Base-by-base conservation (phyloP, 176 grass and related monocot genomes). In the Carex scoparia region DNA sequence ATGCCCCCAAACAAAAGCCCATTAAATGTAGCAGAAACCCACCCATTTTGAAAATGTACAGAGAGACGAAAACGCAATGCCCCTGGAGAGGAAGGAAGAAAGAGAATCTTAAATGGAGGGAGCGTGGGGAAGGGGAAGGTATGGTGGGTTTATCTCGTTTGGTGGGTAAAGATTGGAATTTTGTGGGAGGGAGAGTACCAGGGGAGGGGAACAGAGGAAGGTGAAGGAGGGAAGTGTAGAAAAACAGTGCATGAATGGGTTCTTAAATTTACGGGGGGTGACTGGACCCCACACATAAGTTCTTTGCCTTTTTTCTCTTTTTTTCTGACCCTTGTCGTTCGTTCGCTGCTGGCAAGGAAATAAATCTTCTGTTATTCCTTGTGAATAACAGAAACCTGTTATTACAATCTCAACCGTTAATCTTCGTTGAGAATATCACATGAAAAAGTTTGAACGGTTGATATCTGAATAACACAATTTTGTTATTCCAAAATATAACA, bases 1-100 rank as follows among this genome's bases (percentile, higher is more conserved):
- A 3, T 73, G 86, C 91, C 80, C 85, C 64, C 81, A 94, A 72
- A 62, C 67, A 94, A 15, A 89, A 14, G 0, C 79, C 84, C 31
- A 84, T 54, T 0, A 93, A 56, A 54, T 87, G 48, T 27, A 82
- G 57, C 65, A 90, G 70, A 67, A 83, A 83, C 44, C 81, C 80
- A 65, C 61, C 81, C 81, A 83, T 83, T 66, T 56, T 83, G 38
- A 18, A 64, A 81, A 81, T 38, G 58, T 81, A 64, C 18, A 81
- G 79, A 65, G 59, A 64, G 33, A 53, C 16, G 11, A 67, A 40
- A 58, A 67, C 48, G 9, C 85, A 86, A 86, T 80, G 74, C 35
- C 13, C 42, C 7, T 64, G 16, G 31, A 69, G 46, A 18, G 73
- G 1, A 4, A 63, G 30, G 54, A 15, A 54, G 86, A 81, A 42